phyloP scores from a whole-genome alignment of 2,329 filamentous ascomycete species.

The Dichotomopilus funicola region DNA sequence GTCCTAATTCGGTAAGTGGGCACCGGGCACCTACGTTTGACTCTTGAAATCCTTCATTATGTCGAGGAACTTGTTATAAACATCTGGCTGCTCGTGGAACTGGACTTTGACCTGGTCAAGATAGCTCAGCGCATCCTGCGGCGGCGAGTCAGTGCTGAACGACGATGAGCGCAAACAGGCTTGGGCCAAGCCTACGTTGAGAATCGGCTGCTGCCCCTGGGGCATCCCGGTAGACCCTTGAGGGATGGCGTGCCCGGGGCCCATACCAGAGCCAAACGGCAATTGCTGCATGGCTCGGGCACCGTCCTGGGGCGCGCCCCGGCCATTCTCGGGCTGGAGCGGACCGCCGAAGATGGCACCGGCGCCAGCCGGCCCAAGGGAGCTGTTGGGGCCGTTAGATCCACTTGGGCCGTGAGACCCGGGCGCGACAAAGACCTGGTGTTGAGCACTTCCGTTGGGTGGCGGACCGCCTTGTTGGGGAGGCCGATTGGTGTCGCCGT shows the following conservation, averaged over 20 bases:
- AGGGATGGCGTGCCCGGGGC: constrained; percentile 31
- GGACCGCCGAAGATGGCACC: constrained; percentile 65
- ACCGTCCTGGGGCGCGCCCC: constrained; percentile 49
- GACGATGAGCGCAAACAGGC: neutral
- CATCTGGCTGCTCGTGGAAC: constrained; percentile 92
- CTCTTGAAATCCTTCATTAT: constrained; percentile 99
- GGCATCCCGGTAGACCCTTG: constrained; percentile 51
- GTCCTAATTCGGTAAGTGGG: neutral
- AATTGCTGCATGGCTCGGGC: constrained; percentile 56
- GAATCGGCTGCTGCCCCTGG: constrained; percentile 77
- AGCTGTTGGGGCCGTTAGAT: constrained; percentile 44
- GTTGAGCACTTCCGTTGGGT: constrained; percentile 39
- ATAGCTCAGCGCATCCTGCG: constrained; percentile 74
- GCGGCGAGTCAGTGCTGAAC: constrained; percentile 22
- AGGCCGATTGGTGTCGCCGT: constrained; percentile 45
- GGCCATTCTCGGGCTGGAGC: constrained; percentile 52
- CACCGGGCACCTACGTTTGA: constrained; percentile 62
- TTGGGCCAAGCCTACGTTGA: constrained; percentile 50
- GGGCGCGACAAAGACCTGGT: constrained; percentile 50
- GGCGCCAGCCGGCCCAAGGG: constrained; percentile 54
- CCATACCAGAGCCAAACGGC: constrained; percentile 43
- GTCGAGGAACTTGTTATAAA: constrained; percentile 93
- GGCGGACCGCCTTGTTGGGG: constrained; percentile 47
- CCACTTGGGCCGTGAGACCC: constrained; percentile 45
- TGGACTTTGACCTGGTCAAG: constrained; percentile 98